These are phyloP conservation scores for Madurella mycetomatis DNA, from an alignment of 2,329 filamentous ascomycete genomes.

Conservation along the genomic window DNA sequence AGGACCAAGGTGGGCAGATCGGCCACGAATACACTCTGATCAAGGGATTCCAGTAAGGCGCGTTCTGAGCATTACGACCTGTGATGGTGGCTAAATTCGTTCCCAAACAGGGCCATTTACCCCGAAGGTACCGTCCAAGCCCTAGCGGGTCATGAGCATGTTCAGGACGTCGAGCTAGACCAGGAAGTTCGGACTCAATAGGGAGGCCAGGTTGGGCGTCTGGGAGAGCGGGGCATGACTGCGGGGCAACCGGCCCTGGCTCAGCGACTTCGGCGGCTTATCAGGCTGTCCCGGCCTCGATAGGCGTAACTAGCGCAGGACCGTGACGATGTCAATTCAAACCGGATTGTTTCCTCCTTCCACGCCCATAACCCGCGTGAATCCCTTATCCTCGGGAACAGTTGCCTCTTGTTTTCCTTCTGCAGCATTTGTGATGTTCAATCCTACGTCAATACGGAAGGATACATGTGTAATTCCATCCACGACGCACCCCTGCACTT, in stretches of 20 bases:
- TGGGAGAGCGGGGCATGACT: conserved; percentile 14
- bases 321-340: too few relatives aligned
- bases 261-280: not conserved
- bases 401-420: too few relatives aligned
- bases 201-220: conserved; percentile 18
- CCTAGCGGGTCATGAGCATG: conserved; percentile 63
- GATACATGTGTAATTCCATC: not conserved
- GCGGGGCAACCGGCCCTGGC: conserved; percentile 6
- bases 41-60: conserved; percentile 83
- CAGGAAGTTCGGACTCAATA: conserved; percentile 68
- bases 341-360: too few relatives aligned
- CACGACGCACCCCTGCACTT: not conserved
- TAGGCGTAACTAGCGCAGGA: not conserved
- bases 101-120: conserved; percentile 61
- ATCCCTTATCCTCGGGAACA: too few relatives aligned
- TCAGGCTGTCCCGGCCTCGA: not conserved
- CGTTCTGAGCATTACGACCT: conserved; percentile 20
- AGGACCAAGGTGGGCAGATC: conserved; percentile 76
- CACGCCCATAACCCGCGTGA: too few relatives aligned
- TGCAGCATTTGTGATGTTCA: not conserved
- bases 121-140: conserved; percentile 61
- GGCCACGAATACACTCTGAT: conserved; percentile 79
- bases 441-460: not conserved
- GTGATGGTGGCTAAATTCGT: not conserved
- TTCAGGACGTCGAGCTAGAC: conserved; percentile 73